phyloP scores from a whole-genome alignment of 345 rosid genomes.

The Murraya koenigii region DNA sequence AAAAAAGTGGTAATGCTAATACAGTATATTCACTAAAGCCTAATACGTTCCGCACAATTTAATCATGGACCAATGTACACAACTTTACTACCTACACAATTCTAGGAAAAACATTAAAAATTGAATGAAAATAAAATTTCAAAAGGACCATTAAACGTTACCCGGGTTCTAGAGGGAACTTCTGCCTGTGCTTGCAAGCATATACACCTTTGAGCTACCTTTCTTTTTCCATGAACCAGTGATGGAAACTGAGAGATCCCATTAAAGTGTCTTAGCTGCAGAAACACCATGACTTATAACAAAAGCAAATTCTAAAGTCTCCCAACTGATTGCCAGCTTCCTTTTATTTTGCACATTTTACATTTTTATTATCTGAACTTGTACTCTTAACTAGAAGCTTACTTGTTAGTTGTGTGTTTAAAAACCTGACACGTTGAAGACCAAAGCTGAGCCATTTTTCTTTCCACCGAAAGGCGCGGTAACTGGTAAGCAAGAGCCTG shows the following conservation, averaged over 20 bases:
- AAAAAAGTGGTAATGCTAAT: too few relatives aligned
- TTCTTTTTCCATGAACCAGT: slow-evolving; percentile 19
- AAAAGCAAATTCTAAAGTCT: neutral
- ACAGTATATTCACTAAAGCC: neutral
- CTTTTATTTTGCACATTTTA: neutral
- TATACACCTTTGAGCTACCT: slow-evolving; percentile 25
- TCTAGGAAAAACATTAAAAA: neutral
- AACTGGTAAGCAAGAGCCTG: slow-evolving; percentile 11
- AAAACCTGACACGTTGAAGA: slow-evolving; percentile 47
- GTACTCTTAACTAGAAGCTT: neutral
- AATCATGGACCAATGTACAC: neutral
- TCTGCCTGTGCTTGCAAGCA: slow-evolving; percentile 50
- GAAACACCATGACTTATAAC: slow-evolving; percentile 35
- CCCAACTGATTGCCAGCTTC: neutral
- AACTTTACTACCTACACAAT: neutral
- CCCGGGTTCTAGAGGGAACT: slow-evolving; percentile 76
- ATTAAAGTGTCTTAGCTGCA: slow-evolving; percentile 42
- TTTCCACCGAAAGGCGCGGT: slow-evolving; percentile 28
- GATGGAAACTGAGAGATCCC: slow-evolving; percentile 32
- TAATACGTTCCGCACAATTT: neutral
- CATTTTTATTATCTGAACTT: slow-evolving; percentile 1
- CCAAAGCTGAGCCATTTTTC: neutral
- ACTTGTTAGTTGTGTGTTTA: slow-evolving; percentile 22
- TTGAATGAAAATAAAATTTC: neutral
- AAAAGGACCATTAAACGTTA: slow-evolving; percentile 7